Percentiles rank a stretch among this genome's conserved stretches.
phyloP scores from a whole-genome alignment of 2,329 filamentous ascomycete genomes.

The Cordyceps cicadae region DNA sequence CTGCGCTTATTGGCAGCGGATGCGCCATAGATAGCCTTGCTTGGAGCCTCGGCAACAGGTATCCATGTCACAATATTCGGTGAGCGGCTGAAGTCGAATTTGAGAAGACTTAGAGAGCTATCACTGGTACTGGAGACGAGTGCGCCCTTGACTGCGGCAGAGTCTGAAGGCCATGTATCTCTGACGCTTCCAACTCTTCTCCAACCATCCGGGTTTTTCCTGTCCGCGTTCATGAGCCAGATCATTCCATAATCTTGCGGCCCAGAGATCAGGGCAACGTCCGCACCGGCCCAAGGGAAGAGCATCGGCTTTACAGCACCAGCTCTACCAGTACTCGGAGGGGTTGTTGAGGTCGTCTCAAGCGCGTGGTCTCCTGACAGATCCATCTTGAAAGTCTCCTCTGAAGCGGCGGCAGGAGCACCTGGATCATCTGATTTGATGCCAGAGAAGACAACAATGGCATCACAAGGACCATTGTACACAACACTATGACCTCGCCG shows the following conservation, averaged over 20 bases:
- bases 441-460: constrained; percentile 76
- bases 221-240: background rate
- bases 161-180: constrained; percentile 36
- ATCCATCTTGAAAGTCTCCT: constrained; percentile 67
- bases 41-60: background rate
- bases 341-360: constrained; percentile 48
- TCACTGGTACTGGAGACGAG: constrained; percentile 61
- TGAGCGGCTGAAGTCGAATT: constrained; percentile 64
- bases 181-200: background rate
- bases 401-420: constrained; percentile 48
- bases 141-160: constrained; percentile 48
- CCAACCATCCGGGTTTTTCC: background rate
- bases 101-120: constrained; percentile 67
- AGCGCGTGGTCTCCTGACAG: constrained; percentile 49
- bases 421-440: constrained; percentile 49
- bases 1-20: constrained; percentile 20
- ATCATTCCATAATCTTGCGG: constrained; percentile 22
- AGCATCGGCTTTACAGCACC: constrained; percentile 53
- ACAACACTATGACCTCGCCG: constrained; percentile 66
- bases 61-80: constrained; percentile 47
- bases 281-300: constrained; percentile 58
- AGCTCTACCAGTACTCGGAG: constrained; percentile 35
- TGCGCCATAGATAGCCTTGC: background rate
- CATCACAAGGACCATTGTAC: constrained; percentile 62
- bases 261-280: constrained; percentile 70